These are phyloP conservation scores for Leptosphaerulina australis DNA, from an alignment of 2,329 filamentous ascomycete genomes.

Conservation along the genomic window DNA sequence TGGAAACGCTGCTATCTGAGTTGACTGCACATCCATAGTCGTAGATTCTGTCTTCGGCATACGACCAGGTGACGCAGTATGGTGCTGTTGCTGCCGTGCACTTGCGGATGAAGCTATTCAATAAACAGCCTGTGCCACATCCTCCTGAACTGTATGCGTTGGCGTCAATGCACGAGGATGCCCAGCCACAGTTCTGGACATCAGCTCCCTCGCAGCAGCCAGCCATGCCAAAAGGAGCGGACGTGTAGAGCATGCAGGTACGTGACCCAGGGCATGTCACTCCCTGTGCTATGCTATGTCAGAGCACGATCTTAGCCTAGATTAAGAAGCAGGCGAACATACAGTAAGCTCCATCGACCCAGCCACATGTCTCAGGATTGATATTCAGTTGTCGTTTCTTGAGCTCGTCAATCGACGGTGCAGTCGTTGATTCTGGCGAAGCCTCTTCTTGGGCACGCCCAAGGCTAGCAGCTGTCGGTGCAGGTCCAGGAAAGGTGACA, in stretches of 20 bases:
- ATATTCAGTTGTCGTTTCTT: conserved; percentile 22
- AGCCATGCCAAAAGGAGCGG: conserved; percentile 29
- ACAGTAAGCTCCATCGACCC: conserved; percentile 31
- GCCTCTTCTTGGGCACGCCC: conserved; percentile 19
- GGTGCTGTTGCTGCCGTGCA: conserved; percentile 25
- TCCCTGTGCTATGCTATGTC: conserved; percentile 16
- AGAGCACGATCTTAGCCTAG: too few species aligned
- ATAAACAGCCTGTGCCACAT: conserved; percentile 26
- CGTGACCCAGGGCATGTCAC: conserved; percentile 23
- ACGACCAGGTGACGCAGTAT: conserved; percentile 41
- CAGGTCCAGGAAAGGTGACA: conserved; percentile 30
- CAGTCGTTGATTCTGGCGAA: conserved; percentile 32
- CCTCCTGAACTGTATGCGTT: conserved; percentile 17
- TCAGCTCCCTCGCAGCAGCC: conserved; percentile 35
- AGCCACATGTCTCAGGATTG: conserved; percentile 33
- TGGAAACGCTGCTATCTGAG: conserved; percentile 20
- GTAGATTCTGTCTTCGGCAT: conserved; percentile 23
- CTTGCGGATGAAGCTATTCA: conserved; percentile 33
- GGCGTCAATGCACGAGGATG: conserved; percentile 36
- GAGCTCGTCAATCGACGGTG: conserved; percentile 28
- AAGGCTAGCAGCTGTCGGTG: conserved; percentile 22
- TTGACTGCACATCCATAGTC: conserved; percentile 34
- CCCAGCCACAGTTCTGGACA: conserved; percentile 33
- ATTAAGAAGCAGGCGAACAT: too few species aligned
- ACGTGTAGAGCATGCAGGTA: conserved; percentile 38